Percentiles rank a stretch among this genome's conserved stretches.
These are phyloP conservation scores for Phycomyces blakesleeanus DNA, from an alignment of 192 early-diverging fungal species.

Conservation along the genomic window DNA sequence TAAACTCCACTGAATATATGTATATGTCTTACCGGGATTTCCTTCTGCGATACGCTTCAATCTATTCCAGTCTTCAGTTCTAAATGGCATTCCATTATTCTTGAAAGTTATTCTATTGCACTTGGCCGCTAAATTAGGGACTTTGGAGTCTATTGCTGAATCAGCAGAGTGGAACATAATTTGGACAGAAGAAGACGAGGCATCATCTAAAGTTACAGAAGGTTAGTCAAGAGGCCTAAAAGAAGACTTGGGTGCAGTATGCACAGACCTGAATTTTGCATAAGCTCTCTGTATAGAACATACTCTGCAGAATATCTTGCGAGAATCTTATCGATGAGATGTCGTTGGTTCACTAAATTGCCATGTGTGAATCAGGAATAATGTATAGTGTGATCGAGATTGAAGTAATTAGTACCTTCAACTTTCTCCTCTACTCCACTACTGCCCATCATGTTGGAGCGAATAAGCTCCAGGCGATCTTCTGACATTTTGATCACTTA, in stretches of 20 bases:
- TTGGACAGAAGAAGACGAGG: slow-evolving; percentile 52
- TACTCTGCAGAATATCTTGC: slow-evolving; percentile 83
- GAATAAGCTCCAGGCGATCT: slow-evolving; percentile 21
- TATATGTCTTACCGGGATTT: slow-evolving; percentile 73
- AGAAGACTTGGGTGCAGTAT: slow-evolving; percentile 11
- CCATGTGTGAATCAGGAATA: not conserved
- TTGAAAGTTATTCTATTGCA: slow-evolving; percentile 57
- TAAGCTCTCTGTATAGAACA: slow-evolving; percentile 80
- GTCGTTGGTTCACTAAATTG: slow-evolving; percentile 85
- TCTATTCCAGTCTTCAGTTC: slow-evolving; percentile 77
- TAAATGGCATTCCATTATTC: slow-evolving; percentile 83
- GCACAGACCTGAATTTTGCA: slow-evolving; percentile 57
- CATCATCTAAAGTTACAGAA: no score
- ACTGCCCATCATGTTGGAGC: slow-evolving; percentile 44
- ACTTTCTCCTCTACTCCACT: slow-evolving; percentile 59
- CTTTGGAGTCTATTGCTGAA: slow-evolving; percentile 23
- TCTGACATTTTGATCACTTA: no score
- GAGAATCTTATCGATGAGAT: slow-evolving; percentile 90
- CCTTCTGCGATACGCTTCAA: slow-evolving; percentile 87
- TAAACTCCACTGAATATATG: not conserved
- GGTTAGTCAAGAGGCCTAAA: slow-evolving; percentile 27
- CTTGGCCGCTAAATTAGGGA: slow-evolving; percentile 40
- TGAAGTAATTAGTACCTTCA: slow-evolving; percentile 36
- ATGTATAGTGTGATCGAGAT: not conserved
- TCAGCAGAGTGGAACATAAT: slow-evolving; percentile 54